These are phyloP conservation scores for Cladosporium oxysporum DNA, from an alignment of 2,329 filamentous ascomycete species.

Conservation along the genomic window DNA sequence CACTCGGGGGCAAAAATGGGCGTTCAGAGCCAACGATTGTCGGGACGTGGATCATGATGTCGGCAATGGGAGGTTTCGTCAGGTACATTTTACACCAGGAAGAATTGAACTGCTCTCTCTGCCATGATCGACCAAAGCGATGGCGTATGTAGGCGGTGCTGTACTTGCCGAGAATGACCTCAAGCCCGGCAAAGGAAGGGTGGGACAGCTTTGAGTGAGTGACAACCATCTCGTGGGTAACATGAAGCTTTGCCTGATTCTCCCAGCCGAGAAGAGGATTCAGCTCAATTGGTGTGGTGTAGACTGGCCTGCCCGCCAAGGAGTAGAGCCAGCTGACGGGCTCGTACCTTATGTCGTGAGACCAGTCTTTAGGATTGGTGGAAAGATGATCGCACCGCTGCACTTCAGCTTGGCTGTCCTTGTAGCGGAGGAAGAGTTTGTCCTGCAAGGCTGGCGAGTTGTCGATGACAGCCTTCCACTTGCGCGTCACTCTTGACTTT, in stretches of 20 bases:
- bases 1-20: background rate
- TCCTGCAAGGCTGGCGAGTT: background rate
- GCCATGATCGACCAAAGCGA: background rate
- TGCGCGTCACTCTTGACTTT: background rate
- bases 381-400: background rate
- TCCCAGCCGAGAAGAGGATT: background rate
- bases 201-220: background rate
- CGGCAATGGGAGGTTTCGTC: constrained; percentile 13
- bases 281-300: background rate
- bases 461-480: background rate
- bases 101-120: background rate
- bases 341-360: background rate
- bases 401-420: background rate
- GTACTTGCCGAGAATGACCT: background rate
- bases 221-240: background rate
- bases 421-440: background rate
- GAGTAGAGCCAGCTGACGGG: background rate
- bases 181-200: background rate
- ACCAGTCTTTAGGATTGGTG: background rate
- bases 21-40: background rate
- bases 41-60: background rate
- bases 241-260: background rate
- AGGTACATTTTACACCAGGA: constrained; percentile 21
- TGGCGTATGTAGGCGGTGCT: background rate
- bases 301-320: background rate